Conservation (phyloP, 805 yeast species). For the Wickerhamiella azyma region DNA sequence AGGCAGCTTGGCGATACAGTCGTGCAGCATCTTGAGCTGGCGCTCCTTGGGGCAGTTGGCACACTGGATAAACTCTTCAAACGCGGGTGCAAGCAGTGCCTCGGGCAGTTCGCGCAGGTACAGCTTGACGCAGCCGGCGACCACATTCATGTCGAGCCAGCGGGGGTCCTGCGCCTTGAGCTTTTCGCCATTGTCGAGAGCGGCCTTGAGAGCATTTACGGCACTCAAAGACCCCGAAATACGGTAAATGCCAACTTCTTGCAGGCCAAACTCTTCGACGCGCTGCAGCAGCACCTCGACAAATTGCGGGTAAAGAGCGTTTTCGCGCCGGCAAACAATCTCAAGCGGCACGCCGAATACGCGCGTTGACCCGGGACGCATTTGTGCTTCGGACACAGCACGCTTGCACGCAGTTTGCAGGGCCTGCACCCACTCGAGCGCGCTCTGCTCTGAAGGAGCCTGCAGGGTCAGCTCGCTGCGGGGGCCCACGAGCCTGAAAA, state of each 20-base stretch:
- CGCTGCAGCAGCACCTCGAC: conserved; percentile 54
- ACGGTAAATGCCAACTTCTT: conserved; percentile 84
- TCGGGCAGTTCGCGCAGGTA: conserved; percentile 80
- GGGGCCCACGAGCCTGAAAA: conserved; percentile 1
- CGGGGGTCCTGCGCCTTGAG: conserved; percentile 37
- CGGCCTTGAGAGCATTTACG: conserved; percentile 38
- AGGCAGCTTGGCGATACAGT: conserved; percentile 39
- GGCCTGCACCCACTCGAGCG: conserved; percentile 56
- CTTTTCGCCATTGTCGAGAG: conserved; percentile 39
- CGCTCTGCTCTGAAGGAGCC: conserved; percentile 44
- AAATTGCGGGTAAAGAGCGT: conserved; percentile 46
- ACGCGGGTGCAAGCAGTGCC: conserved; percentile 56
- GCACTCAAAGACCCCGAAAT: conserved; percentile 50
- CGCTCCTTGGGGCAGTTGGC: conserved; percentile 14
- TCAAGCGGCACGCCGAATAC: conserved; percentile 82
- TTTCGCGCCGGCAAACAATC: conserved; percentile 61
- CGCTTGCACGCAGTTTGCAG: conserved; percentile 10
- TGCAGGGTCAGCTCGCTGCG: conserved; percentile 37
- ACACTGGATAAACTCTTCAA: conserved; percentile 37
- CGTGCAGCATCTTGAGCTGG: conserved; percentile 18
- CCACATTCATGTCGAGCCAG: conserved; percentile 70
- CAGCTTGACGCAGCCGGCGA: conserved; percentile 77
- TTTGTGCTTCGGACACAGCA: conserved; percentile 9
- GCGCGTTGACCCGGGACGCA: conserved; percentile 25
- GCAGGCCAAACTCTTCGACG: conserved; percentile 75